Conservation (phyloP, 2,329 filamentous ascomycete genomes). For the Exophiala aquamarina region DNA sequence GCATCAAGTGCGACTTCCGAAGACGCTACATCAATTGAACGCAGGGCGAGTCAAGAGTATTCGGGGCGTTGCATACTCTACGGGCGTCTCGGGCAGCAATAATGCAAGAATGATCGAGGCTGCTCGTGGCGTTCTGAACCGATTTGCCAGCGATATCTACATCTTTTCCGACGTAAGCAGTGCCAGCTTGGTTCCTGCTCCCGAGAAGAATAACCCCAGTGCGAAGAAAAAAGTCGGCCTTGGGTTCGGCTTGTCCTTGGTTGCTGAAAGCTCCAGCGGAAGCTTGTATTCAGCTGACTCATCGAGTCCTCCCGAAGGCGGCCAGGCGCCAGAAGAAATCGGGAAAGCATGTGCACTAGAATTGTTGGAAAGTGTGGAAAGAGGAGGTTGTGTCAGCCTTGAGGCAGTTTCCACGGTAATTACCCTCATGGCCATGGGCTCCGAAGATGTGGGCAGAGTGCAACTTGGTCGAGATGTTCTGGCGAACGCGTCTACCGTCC, state of each 20-base stretch:
- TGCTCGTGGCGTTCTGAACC: conserved; percentile 82
- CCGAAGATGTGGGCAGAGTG: conserved; percentile 88
- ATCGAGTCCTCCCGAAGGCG: conserved; percentile 70
- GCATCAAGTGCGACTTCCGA: conserved; percentile 88
- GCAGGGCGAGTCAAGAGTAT: conserved; percentile 85
- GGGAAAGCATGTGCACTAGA: conserved; percentile 87
- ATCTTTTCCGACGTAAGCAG: conserved; percentile 70
- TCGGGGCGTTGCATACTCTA: conserved; percentile 88
- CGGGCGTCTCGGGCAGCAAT: conserved; percentile 87
- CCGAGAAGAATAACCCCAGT: conserved; percentile 64
- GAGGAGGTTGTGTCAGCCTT: conserved; percentile 77
- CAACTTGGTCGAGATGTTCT: conserved; percentile 79
- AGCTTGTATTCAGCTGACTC: conserved; percentile 87
- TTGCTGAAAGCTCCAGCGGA: conserved; percentile 88
- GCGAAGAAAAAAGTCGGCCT: conserved; percentile 69
- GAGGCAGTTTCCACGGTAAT: conserved; percentile 73
- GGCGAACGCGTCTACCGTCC: conserved; percentile 75
- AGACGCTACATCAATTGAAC: conserved; percentile 85
- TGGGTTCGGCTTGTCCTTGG: conserved; percentile 85
- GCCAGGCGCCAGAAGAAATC: conserved; percentile 84
- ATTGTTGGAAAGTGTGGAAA: conserved; percentile 76
- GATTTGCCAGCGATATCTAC: conserved; percentile 83
- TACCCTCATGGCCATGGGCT: conserved; percentile 95
- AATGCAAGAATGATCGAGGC: conserved; percentile 94
- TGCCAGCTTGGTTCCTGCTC: conserved; percentile 62